Percentiles rank a stretch among this genome's conserved stretches.
Evolutionary conservation across 2,329 filamentous ascomycete genomes (phyloP).

Genomic region (Pseudocercospora fijiensis): DNA sequence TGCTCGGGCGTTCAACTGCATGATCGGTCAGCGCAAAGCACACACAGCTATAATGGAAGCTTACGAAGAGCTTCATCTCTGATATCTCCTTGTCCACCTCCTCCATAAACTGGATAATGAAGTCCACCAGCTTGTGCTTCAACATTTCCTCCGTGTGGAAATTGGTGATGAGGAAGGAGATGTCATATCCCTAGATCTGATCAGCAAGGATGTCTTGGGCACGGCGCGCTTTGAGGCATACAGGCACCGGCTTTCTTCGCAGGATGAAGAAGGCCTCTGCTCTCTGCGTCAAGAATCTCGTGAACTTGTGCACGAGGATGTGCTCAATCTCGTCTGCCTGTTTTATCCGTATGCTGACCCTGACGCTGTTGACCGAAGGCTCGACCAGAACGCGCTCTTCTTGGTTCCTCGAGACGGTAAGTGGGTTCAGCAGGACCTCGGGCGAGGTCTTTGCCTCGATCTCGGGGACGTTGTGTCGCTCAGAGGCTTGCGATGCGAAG

Average conservation of each 20-base stretch:
- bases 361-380: conserved; percentile 93
- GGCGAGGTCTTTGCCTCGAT: conserved; percentile 91
- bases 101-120: conserved; percentile 99
- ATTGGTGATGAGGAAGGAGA: conserved; percentile 97
- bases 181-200: conserved; percentile 78
- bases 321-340: conserved; percentile 99
- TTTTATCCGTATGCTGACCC: conserved; percentile 98
- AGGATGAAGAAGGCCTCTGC: conserved; percentile 97
- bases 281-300: conserved; percentile 89
- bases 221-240: conserved; percentile 43
- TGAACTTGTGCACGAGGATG: conserved; percentile 98
- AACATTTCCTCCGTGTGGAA: conserved; percentile 98
- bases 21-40: conserved; percentile 32
- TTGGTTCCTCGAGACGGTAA: conserved; percentile 90
- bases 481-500: conserved; percentile 94
- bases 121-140: conserved; percentile 98
- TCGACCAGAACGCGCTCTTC: conserved; percentile 96
- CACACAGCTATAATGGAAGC: conserved; percentile 39
- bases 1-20: conserved; percentile 87
- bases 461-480: conserved; percentile 97
- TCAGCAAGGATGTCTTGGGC: conserved; percentile 19
- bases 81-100: conserved; percentile 99
- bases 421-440: conserved; percentile 86
- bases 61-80: conserved; percentile 99
- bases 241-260: conserved; percentile 91